Evolutionary conservation across 352 stramenopile genomes (phyloP), one percentile per base, ranked within the genome.

Genomic region (Phytophthora multivora): DNA sequence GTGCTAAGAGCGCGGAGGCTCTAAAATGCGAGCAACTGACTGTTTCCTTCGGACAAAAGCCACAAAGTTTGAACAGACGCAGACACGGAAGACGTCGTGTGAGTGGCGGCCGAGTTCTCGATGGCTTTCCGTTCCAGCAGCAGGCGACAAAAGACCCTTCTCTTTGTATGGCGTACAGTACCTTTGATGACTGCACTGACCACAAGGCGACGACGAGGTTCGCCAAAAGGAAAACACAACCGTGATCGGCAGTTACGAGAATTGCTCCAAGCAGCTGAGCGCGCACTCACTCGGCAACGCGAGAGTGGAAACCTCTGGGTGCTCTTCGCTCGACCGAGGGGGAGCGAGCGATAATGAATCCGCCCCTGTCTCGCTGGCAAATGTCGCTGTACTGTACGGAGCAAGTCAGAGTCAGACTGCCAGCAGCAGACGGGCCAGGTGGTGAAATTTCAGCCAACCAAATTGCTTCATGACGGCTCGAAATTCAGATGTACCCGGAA

Each of bases 191-290:
- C 36, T 50, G 50, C 49, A 45, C 59, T 63, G 46, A 19, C 46
- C 39, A 68, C 60, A 68, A 59, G 10, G 21, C 28, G 56, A 64
- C 47, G 38, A 64, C 57, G 18, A 25, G 8, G 54, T 55, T 61
- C 41, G 19, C 51, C 19, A 23, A 46, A 30, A 5, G 23, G 39
- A 50, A 48, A 42, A 10, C 38, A 25, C 16, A 10, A 16, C 21
- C 15, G 35, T 11, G 38, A 46, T 39, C 46, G 30, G 33, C 30
- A 28, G 46, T 42, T 42, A 42, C 33, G 19, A 31, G 15, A 15
- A 25, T 45, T 12, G 10, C 31, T n/a, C 13, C 15, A 23, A 40
- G 26, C 25, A 6, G 45, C 25, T 16, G 45, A 18, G 15, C 2
- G 16, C 23, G 47, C 47, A 31, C 47, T 53, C 33, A 33, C 47